phyloP scores from a whole-genome alignment of 164 flowering plant genomes.

The Buxus sempervirens region DNA sequence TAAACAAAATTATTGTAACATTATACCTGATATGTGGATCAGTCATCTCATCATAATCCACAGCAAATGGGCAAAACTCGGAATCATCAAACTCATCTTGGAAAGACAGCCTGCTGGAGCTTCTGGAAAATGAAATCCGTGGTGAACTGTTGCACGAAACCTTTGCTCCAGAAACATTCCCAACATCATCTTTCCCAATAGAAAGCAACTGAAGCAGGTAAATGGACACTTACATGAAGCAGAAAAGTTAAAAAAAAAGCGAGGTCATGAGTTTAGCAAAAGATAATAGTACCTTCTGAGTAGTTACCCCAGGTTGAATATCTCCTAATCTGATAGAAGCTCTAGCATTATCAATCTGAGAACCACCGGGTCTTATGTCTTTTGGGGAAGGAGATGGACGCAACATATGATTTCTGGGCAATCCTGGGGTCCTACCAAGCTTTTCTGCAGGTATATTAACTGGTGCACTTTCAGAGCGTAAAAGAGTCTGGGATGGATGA shows the following conservation, averaged over 20 bases:
- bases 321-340: slow-evolving; percentile 16
- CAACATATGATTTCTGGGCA: slow-evolving; percentile 32
- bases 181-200: slow-evolving; percentile 55
- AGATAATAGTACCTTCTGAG: slow-evolving; percentile 56
- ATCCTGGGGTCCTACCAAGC: slow-evolving; percentile 26
- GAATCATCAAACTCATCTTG: slow-evolving; percentile 74
- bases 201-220: slow-evolving; percentile 34
- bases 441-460: slow-evolving; percentile 47
- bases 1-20: not conserved
- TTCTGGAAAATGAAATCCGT: slow-evolving; percentile 55
- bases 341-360: slow-evolving; percentile 34
- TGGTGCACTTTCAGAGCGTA: slow-evolving; percentile 82
- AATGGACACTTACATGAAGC: slow-evolving; percentile 5
- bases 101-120: slow-evolving; percentile 65
- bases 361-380: slow-evolving; percentile 22
- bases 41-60: slow-evolving; percentile 65
- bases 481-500: slow-evolving; percentile 38
- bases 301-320: slow-evolving; percentile 26
- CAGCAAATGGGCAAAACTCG: slow-evolving; percentile 74
- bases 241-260: not conserved
- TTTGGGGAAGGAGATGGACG: slow-evolving; percentile 61
- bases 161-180: slow-evolving; percentile 39
- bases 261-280: not conserved
- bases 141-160: slow-evolving; percentile 50
- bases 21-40: slow-evolving; percentile 66